Base-by-base conservation (phyloP, 768 basidiomycete species). In the Tylopilus intermedius region DNA sequence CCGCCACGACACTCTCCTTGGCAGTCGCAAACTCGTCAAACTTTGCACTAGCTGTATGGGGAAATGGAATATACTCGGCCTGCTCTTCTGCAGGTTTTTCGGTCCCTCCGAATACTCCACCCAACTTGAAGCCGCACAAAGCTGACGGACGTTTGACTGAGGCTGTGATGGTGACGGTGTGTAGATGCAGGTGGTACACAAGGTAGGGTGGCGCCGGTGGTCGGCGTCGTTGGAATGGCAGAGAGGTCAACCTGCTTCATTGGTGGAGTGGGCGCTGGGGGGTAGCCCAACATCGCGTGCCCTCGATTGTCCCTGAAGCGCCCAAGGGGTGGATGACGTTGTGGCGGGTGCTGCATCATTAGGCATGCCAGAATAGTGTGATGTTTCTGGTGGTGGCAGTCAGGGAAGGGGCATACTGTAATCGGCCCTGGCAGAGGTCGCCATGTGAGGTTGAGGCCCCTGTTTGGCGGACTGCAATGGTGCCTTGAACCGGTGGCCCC, bases 391-490 rank as follows among this genome's bases (percentile, higher is more conserved):
- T 2, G 87, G 80, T 27, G 91, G 90, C 13, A 93, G 74, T 15
- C 86, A 76, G 2, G 91, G 90, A 6, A 92, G 76, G 0, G 85
- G 82, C 83, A 94, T 90, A 58, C 79, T 86, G 65, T 92, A 90
- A 59, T 90, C 88, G 4, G 85, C 82, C 62, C 74, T 78, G 14
- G 69, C 62, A 72, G 54, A 71, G 65, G 45, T 62, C 56, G 43
- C 68, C 47, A 27, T 62, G 43, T 55, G 42, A 8, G 58, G 56
- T 52, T 60, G 59, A 9, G 51, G 54, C 8, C 73, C 70, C 22
- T 70, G 72, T 37, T 71, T 72, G 14, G 69, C 57, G 0, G 66
- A 51, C n/a, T 61, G 62, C 4, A 70, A 60, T 46, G 66, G 65
- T 4, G 69, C 60, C 60, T 55, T 10, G 62, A 45, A 27, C 51